These are phyloP conservation scores for Lipomyces starkeyi DNA, from an alignment of 805 yeast genomes.

Conservation along the genomic window DNA sequence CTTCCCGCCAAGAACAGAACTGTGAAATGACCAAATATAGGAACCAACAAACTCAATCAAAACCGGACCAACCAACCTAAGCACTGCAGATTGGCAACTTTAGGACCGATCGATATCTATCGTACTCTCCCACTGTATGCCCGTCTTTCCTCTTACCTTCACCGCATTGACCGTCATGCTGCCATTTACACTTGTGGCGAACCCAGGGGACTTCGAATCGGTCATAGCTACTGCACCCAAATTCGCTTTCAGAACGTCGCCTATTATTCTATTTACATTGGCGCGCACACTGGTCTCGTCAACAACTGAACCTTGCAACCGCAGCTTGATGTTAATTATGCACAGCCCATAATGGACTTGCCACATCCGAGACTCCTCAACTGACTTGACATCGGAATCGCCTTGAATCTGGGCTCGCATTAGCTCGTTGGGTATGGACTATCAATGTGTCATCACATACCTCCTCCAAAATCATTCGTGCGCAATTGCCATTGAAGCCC, in stretches of 20 bases:
- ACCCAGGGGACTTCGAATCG: constrained; percentile 3
- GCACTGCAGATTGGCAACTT: too few relatives aligned
- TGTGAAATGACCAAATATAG: neutral
- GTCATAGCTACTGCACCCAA: constrained; percentile 24
- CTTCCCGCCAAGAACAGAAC: neutral
- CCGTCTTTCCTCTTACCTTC: constrained; percentile 18
- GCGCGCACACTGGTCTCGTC: constrained; percentile 47
- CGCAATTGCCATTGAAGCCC: constrained; percentile 51
- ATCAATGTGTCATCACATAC: neutral
- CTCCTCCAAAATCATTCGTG: constrained; percentile 24
- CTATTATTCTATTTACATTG: constrained; percentile 31
- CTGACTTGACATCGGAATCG: constrained; percentile 43
- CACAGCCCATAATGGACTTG: constrained; percentile 53
- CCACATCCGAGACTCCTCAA: constrained; percentile 48
- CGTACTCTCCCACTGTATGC: constrained; percentile 37
- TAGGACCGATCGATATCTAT: constrained; percentile 29
- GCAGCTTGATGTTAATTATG: constrained; percentile 48
- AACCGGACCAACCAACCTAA: too few relatives aligned
- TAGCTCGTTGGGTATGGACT: constrained; percentile 12
- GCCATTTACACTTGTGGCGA: constrained; percentile 24
- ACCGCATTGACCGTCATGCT: constrained; percentile 25
- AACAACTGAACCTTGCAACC: constrained; percentile 45
- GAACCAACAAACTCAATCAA: too few relatives aligned
- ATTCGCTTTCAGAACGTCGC: constrained; percentile 31
- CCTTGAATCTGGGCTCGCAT: constrained; percentile 29